Conservation (phyloP, 176 grass and related monocot genomes). For the Oryza punctata region DNA sequence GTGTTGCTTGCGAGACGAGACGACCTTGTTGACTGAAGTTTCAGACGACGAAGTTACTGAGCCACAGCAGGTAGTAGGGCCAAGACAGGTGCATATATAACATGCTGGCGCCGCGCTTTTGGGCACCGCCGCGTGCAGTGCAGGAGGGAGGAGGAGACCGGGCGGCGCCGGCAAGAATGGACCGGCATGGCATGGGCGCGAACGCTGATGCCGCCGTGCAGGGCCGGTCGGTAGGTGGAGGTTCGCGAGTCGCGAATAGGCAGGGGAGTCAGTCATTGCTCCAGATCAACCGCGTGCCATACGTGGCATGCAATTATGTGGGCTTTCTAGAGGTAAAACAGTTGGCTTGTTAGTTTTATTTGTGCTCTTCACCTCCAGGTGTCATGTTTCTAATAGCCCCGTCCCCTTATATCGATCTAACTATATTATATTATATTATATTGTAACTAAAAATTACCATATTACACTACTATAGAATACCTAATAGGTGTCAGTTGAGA, state of each 20-base stretch:
- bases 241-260: not conserved
- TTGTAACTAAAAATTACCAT: too few species aligned
- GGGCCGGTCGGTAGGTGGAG: not conserved
- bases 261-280: not conserved
- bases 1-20: not conserved
- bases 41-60: not conserved
- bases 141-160: not conserved
- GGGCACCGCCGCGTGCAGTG: too few species aligned
- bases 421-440: too few species aligned
- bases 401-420: too few species aligned
- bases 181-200: not conserved
- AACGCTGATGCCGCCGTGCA: not conserved
- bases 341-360: not conserved
- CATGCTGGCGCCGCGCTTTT: too few species aligned
- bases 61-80: not conserved
- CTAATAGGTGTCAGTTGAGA: too few species aligned
- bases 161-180: slow-evolving; percentile 7
- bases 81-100: too few species aligned
- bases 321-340: not conserved
- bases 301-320: not conserved
- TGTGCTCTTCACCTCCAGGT: not conserved
- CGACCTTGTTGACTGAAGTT: not conserved
- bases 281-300: too few species aligned
- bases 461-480: too few species aligned
- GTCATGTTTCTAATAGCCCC: too few species aligned